phyloP scores from a whole-genome alignment of 495 filamentous ascomycete genomes.

The Rhypophila decipiens region DNA sequence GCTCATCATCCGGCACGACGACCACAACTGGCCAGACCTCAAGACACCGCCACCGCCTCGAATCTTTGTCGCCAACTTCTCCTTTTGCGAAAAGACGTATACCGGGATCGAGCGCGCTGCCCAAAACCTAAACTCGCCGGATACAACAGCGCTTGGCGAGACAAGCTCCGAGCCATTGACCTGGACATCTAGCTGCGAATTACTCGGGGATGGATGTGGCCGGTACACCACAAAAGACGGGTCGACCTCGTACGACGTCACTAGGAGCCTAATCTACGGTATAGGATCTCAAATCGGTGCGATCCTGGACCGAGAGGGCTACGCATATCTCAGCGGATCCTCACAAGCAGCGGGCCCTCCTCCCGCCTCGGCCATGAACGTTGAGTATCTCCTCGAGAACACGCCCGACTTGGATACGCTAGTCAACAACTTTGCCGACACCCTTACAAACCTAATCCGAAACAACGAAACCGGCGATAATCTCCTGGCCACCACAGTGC shows the following conservation, averaged over 20 bases:
- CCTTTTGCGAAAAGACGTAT: neutral
- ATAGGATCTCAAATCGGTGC: neutral
- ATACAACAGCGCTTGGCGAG: too few relatives aligned
- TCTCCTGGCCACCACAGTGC: neutral
- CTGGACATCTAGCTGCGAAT: too few relatives aligned
- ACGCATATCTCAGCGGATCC: neutral
- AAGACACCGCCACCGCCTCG: neutral
- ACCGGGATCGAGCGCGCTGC: constrained; percentile 3
- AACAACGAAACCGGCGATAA: constrained; percentile 3
- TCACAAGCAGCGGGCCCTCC: neutral
- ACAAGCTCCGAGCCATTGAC: too few relatives aligned
- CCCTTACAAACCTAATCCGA: constrained; percentile 1
- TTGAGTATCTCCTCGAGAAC: neutral
- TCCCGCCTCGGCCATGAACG: neutral
- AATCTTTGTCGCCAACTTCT: neutral
- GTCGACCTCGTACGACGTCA: neutral
- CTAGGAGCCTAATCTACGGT: neutral
- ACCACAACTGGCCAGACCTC: neutral
- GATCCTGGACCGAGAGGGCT: neutral
- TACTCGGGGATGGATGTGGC: neutral
- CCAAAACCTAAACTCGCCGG: neutral
- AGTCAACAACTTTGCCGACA: constrained; percentile 2
- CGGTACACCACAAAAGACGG: neutral
- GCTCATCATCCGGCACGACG: neutral
- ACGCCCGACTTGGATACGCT: neutral